Conservation (phyloP, 352 stramenopile genomes). For the Globisporangium echinulatum region DNA sequence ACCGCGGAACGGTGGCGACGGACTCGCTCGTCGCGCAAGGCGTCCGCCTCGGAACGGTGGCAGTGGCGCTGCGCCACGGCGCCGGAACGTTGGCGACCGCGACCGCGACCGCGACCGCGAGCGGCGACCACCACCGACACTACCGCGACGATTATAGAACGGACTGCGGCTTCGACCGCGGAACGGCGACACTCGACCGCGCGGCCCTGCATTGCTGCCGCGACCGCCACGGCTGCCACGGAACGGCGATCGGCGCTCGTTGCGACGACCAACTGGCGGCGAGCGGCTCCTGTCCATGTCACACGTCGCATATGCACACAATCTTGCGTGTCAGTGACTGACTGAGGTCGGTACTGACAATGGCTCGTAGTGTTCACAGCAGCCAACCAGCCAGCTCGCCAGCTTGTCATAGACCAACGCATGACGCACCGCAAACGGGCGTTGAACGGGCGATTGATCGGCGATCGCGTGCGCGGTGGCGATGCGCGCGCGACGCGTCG, state of each 20-base stretch:
- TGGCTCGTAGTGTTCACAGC: not conserved
- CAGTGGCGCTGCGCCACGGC: constrained; percentile 34
- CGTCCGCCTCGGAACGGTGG: constrained; percentile 29
- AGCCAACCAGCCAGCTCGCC: not conserved
- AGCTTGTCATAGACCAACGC: not conserved
- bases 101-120: constrained; percentile 20
- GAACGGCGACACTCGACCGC: constrained; percentile 32
- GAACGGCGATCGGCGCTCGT: constrained; percentile 17
- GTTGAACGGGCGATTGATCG: not conserved
- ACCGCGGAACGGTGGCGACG: constrained; percentile 4
- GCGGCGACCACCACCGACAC: not conserved
- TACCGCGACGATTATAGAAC: constrained; percentile 14
- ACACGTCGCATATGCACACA: not conserved
- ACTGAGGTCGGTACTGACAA: not conserved
- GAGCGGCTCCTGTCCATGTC: not conserved
- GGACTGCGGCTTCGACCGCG: constrained; percentile 42
- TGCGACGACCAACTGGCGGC: constrained; percentile 3
- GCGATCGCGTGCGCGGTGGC: constrained; percentile 6
- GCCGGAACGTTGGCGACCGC: constrained; percentile 32
- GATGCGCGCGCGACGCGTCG: constrained; percentile 6
- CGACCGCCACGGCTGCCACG: constrained; percentile 5
- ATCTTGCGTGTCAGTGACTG: not conserved
- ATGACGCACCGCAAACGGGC: constrained; percentile 7
- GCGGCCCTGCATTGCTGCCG: constrained; percentile 1
- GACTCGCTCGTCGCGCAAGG: constrained; percentile 12